Evolutionary conservation across 2,329 filamentous ascomycete species (phyloP).

Genomic region (Colletotrichum ledebouriae): DNA sequence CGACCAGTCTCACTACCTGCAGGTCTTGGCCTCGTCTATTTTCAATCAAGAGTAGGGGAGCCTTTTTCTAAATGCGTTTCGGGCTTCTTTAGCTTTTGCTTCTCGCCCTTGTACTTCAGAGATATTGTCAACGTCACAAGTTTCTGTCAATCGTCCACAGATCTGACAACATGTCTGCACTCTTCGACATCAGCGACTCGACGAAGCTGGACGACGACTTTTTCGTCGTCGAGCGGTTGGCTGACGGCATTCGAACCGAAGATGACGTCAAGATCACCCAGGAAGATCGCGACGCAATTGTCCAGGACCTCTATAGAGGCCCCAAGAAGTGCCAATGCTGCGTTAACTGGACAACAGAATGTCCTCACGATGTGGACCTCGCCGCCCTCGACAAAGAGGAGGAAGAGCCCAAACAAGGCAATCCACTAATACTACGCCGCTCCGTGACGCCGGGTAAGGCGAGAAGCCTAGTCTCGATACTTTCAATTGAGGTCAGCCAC

Average conservation of each 20-base stretch:
- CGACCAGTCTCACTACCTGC: not conserved
- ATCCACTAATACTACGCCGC: constrained; percentile 44
- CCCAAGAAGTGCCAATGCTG: constrained; percentile 48
- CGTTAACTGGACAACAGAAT: constrained; percentile 48
- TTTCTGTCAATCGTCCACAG: no score
- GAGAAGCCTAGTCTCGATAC: constrained; percentile 40
- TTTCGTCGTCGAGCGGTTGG: constrained; percentile 29
- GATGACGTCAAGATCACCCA: constrained; percentile 22
- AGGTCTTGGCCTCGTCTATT: no score
- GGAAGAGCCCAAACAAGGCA: constrained; percentile 13
- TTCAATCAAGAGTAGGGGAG: no score
- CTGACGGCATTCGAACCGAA: constrained; percentile 25
- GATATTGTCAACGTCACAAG: no score
- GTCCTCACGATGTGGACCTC: constrained; percentile 43
- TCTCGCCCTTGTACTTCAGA: no score
- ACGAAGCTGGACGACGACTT: constrained; percentile 27
- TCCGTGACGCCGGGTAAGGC: constrained; percentile 39
- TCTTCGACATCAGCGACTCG: not conserved
- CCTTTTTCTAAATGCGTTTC: no score
- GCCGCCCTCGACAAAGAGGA: constrained; percentile 25
- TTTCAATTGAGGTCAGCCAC: constrained; percentile 45
- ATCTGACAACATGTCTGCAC: not conserved
- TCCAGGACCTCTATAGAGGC: constrained; percentile 49
- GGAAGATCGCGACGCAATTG: constrained; percentile 28
- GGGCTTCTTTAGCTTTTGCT: no score